phyloP scores from a whole-genome alignment of 805 yeast species.

The Lipomyces kockii region DNA sequence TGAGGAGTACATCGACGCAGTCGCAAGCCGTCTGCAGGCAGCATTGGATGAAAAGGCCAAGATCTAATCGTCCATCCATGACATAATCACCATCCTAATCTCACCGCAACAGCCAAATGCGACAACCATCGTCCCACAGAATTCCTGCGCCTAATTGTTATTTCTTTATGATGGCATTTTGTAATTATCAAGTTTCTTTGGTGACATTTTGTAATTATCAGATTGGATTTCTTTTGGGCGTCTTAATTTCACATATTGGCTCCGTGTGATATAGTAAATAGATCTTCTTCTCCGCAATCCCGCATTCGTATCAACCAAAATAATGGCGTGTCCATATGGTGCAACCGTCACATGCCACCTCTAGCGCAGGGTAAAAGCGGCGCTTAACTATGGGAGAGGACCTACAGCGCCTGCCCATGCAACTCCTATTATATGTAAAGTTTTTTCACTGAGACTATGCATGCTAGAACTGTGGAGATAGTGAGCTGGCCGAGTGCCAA shows the following conservation, averaged over 20 bases:
- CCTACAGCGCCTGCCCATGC: too few relatives aligned
- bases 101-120: neutral
- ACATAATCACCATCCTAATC: neutral
- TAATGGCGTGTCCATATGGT: too few relatives aligned
- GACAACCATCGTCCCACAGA: neutral
- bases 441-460: too few relatives aligned
- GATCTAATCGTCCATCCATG: constrained; percentile 11
- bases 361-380: too few relatives aligned
- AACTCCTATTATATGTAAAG: too few relatives aligned
- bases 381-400: too few relatives aligned
- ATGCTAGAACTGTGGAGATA: too few relatives aligned
- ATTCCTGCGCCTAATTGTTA: neutral
- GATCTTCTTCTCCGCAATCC: neutral
- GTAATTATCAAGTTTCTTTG: neutral
- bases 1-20: constrained; percentile 86
- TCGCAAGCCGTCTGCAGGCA: constrained; percentile 44
- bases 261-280: neutral
- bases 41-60: constrained; percentile 22
- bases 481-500: too few relatives aligned
- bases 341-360: too few relatives aligned
- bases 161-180: neutral
- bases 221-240: neutral
- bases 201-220: too few relatives aligned
- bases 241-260: neutral
- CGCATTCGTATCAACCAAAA: too few relatives aligned